Base-by-base conservation (phyloP, 768 basidiomycete genomes). In the Leccinum longicurvipes region DNA sequence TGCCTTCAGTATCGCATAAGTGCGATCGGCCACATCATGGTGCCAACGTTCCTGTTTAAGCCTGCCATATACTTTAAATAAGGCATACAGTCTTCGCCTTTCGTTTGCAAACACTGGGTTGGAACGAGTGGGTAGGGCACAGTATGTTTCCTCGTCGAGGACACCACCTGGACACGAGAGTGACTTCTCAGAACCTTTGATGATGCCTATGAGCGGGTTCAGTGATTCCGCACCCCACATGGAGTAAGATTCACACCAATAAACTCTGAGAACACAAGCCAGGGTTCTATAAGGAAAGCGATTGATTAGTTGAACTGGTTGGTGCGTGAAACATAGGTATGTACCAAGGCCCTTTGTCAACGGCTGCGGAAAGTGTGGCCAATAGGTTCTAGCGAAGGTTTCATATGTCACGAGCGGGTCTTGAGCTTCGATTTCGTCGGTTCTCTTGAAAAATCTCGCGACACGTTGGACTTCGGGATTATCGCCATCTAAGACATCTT, bases 161-260 rank as follows among this genome's bases (percentile, higher is more conserved):
- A 70, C 76, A 3, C 78, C 69, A 3, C 65, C 59, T 2, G 63
- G 64, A 50, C 61, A 69, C 0, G 53, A 53, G 8, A 82, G 53
- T 0, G 85, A 73, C 47, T 72, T 70, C 63, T 88, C 85, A 0
- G 87, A 86, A n/a, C 88, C 87, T 62, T 82, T 79, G 58, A 90
- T 83, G 6, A 85, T 80, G 29, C 86, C 86, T 66, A 19, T 24
- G 21, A 41, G 28, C 24, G 14, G 41, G 31, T 47, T 47, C 9
- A 44, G 27, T 41, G 12, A 34, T 34, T 53, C 8, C 5, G 25
- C 17, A 50, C 8, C 19, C 21, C 27, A 15, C 9, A 17, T n/a
- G 25, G 2, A 39, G 11, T 14, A 27, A 31, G 31, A 32, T 10
- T 9, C 73, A n/a, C 51, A 82, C 86, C 87, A 55, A 89, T 76